phyloP scores from a whole-genome alignment of 306 rosid species.

The Pyrus betulifolia region DNA sequence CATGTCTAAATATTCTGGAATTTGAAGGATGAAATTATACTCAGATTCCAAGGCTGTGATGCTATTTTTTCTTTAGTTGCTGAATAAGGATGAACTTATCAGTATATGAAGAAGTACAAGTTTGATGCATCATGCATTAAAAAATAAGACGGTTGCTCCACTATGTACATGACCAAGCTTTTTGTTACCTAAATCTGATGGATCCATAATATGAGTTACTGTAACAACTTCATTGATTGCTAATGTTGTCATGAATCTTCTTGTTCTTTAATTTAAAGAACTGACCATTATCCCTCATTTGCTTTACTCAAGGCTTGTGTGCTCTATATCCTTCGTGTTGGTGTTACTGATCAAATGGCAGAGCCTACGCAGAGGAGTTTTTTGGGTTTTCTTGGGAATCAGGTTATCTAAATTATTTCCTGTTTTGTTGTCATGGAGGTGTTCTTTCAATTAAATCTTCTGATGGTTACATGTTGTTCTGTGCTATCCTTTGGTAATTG shows the following conservation, averaged over 20 bases:
- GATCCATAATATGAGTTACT: background rate
- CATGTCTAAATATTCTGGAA: background rate
- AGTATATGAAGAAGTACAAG: background rate
- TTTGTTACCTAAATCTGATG: background rate
- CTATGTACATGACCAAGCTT: background rate
- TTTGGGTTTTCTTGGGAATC: conserved; percentile 69
- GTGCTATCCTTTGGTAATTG: background rate
- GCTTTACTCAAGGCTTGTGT: conserved; percentile 78
- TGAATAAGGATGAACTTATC: background rate
- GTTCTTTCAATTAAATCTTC: conserved; percentile 1
- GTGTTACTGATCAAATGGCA: conserved; percentile 92
- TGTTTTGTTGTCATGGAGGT: conserved; percentile 4
- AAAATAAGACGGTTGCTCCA: background rate
- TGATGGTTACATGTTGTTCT: background rate
- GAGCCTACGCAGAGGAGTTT: conserved; percentile 87
- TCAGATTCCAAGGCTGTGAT: background rate
- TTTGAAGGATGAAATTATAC: background rate
- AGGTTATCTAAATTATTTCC: conserved; percentile 38
- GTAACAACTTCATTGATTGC: background rate
- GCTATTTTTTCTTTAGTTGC: background rate
- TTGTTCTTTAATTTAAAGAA: conserved; percentile 7
- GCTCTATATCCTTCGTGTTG: conserved; percentile 85
- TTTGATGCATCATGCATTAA: background rate
- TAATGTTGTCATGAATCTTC: background rate
- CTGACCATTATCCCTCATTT: conserved; percentile 22